Conservation (phyloP, 2,329 filamentous ascomycete species). For the Fusarium drepaniforme region DNA sequence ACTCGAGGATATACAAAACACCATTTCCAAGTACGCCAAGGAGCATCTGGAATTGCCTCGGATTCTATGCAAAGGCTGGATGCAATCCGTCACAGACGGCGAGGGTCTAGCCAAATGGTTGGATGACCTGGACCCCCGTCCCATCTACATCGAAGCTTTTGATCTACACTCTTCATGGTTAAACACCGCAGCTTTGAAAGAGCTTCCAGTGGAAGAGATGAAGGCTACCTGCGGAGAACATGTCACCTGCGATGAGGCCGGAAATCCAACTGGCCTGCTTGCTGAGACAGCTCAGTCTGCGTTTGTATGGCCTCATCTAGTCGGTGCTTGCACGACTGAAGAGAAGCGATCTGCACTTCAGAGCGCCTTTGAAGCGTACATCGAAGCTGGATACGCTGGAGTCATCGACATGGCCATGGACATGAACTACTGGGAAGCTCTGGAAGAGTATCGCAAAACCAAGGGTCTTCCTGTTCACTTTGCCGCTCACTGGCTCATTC, state of each 20-base stretch:
- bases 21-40: conserved; percentile 55
- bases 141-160: conserved; percentile 64
- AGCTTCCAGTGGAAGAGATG: conserved; percentile 57
- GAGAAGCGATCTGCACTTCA: conserved; percentile 56
- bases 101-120: conserved; percentile 54
- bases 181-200: conserved; percentile 59
- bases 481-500: conserved; percentile 60
- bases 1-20: conserved; percentile 56
- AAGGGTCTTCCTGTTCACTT: conserved; percentile 54
- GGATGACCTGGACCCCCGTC: conserved; percentile 61
- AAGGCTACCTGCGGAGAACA: conserved; percentile 57
- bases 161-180: conserved; percentile 66
- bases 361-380: conserved; percentile 60
- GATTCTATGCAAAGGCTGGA: conserved; percentile 63
- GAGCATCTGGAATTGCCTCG: conserved; percentile 56
- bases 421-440: conserved; percentile 57
- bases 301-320: conserved; percentile 62
- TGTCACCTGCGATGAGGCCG: conserved; percentile 57
- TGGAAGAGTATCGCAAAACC: conserved; percentile 52
- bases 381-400: conserved; percentile 60
- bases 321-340: conserved; percentile 53
- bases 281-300: conserved; percentile 58
- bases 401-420: conserved; percentile 68
- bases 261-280: conserved; percentile 59
- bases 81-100: conserved; percentile 53